Base-by-base conservation (phyloP, 345 rosid genomes). In the Dimocarpus longan region DNA sequence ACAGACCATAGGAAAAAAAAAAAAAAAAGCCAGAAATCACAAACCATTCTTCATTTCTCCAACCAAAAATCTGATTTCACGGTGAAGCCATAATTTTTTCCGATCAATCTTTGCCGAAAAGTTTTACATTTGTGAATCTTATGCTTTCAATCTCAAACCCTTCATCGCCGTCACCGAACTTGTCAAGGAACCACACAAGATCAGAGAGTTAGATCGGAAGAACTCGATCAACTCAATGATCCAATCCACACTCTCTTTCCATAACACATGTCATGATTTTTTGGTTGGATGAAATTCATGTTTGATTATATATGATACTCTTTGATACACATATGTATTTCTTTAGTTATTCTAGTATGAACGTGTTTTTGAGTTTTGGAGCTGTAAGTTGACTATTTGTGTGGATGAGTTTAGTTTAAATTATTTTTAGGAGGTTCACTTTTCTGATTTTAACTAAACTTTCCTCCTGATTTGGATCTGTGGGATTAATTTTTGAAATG, bases 211-310 rank as follows among this genome's bases (percentile, higher is more conserved):
- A 13, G 80, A 81, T 48, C 84, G 87, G 8, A 89, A 91, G 64
- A 86, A 48, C 87, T 88, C 90, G 6, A 83, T 80, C 32, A 82
- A 75, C 67, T 80, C 82, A n/a, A 43, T 82, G 64, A 78, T 82
- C 40, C 88, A 85, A 12, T 79, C 89, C 24, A 64, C 79, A 72
- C 43, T 84, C 80, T 66, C 85, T 68, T 76, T 86, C 10, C 77
- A 79, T 4, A 90, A 82, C 69, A 86, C 85, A n/a, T 90, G 95
- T 66, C 89, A 80, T 91, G 91, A 90, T 88, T 93, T 7, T 26
- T 26, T 26, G 28, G 28, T 26, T 26, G 1, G 1, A 26, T 1
- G 28, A 1, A 26, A 26, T 26, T 26, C 28, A 26, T 26, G 28
- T 26, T 26, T 26, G 28, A 26, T 26, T 26, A 26, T n/a, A n/a